Evolutionary conservation across 139 green algal species (phyloP).

Genomic region (Tetradesmus lagerheimii): DNA sequence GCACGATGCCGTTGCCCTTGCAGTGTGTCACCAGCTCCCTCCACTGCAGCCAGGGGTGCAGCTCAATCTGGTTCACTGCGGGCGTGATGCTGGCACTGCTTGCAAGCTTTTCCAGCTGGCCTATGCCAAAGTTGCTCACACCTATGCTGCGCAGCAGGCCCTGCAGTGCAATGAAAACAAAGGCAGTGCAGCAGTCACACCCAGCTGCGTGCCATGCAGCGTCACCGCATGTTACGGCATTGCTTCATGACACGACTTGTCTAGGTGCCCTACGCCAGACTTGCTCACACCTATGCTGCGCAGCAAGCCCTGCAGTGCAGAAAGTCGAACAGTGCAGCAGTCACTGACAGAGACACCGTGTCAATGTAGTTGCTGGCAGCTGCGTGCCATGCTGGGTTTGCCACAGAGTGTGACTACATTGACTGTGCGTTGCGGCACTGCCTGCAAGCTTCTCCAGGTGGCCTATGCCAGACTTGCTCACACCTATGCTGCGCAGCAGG

Average conservation of each 20-base stretch:
- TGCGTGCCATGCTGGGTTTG: too few relatives aligned
- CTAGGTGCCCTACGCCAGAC: slow-evolving; percentile 69
- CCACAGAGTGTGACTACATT: too few relatives aligned
- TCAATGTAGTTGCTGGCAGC: too few relatives aligned
- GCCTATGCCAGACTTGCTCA: slow-evolving; percentile 72
- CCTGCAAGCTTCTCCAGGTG: slow-evolving; percentile 75
- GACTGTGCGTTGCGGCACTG: too few relatives aligned
- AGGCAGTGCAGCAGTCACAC: too few relatives aligned
- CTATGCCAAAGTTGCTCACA: slow-evolving; percentile 75
- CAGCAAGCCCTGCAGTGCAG: slow-evolving; percentile 53
- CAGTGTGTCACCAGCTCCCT: slow-evolving; percentile 63
- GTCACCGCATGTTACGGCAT: too few relatives aligned
- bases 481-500: slow-evolving; percentile 70
- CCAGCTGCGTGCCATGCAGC: too few relatives aligned
- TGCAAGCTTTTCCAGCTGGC: slow-evolving; percentile 75
- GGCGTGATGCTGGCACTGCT: slow-evolving; percentile 55
- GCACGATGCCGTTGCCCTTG: slow-evolving; percentile 53
- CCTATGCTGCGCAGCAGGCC: slow-evolving; percentile 71
- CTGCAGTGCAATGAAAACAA: slow-evolving; percentile 35
- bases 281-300: slow-evolving; percentile 78
- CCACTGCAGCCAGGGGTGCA: slow-evolving; percentile 68
- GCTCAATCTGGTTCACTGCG: slow-evolving; percentile 83
- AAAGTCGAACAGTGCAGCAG: too few relatives aligned
- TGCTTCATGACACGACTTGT: too few relatives aligned
- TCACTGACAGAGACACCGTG: too few relatives aligned